phyloP scores from a whole-genome alignment of 768 basidiomycete genomes.

The Boletellus sp. region DNA sequence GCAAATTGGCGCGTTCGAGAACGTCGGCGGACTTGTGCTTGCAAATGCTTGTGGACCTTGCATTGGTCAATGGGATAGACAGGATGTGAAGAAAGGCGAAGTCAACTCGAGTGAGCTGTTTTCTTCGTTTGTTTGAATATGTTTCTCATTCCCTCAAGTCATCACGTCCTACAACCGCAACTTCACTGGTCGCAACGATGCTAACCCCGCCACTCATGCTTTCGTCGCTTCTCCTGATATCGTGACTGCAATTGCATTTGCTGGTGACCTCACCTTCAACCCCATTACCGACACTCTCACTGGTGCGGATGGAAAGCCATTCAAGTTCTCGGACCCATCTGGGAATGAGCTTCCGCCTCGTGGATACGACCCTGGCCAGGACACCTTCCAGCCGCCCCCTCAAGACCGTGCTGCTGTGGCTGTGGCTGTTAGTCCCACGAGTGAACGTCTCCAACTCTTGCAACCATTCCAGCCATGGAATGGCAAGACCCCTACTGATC shows the following conservation, averaged over 20 bases:
- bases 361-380: conserved; percentile 94
- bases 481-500: conserved; percentile 83
- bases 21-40: conserved; percentile 86
- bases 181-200: conserved; percentile 99
- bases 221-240: conserved; percentile 93
- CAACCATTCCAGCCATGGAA: conserved; percentile 91
- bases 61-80: conserved; percentile 98
- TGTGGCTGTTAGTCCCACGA: conserved; percentile 82
- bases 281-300: conserved; percentile 86
- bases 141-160: conserved; percentile 44
- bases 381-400: conserved; percentile 97
- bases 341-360: conserved; percentile 92
- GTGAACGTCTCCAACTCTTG: conserved; percentile 88
- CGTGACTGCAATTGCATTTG: conserved; percentile 96
- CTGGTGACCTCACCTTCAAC: conserved; percentile 94
- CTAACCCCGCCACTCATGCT: conserved; percentile 97
- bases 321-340: conserved; percentile 92
- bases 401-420: conserved; percentile 74
- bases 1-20: conserved; percentile 82
- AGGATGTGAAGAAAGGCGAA: conserved; percentile 95
- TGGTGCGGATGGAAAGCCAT: conserved; percentile 90
- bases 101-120: conserved; percentile 81
- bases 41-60: conserved; percentile 99
- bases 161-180: conserved; percentile 99
- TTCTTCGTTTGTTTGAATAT: conserved; percentile 27